Evolutionary conservation across 352 stramenopile species (phyloP).

Genomic region (Phytophthora pseudosyringae): DNA sequence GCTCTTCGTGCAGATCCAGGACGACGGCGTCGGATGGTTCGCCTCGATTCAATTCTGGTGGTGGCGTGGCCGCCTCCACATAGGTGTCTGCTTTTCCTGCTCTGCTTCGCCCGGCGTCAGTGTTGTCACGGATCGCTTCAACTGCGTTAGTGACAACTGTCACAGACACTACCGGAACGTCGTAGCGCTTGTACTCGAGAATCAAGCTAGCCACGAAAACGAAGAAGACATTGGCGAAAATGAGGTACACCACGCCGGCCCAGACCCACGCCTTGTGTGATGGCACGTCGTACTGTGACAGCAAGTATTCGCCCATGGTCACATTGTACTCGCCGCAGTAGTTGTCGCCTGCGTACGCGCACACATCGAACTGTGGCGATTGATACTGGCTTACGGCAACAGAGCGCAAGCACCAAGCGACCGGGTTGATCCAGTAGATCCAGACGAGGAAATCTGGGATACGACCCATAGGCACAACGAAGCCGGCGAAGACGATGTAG

Average conservation of each 20-base stretch:
- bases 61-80: too few species aligned
- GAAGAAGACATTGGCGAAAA: too few species aligned
- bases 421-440: constrained; percentile 66
- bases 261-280: constrained; percentile 40
- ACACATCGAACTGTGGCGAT: constrained; percentile 32
- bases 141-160: too few species aligned
- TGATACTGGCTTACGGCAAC: constrained; percentile 49
- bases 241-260: constrained; percentile 29
- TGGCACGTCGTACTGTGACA: constrained; percentile 36
- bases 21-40: constrained; percentile 12
- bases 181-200: constrained; percentile 39
- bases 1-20: constrained; percentile 15
- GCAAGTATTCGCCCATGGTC: constrained; percentile 40
- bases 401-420: constrained; percentile 48
- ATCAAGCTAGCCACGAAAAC: constrained; percentile 23
- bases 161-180: constrained; percentile 25
- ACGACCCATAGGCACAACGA: constrained; percentile 31
- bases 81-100: too few species aligned
- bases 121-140: too few species aligned
- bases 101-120: too few species aligned
- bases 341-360: constrained; percentile 30
- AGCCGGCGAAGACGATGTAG: constrained; percentile 34
- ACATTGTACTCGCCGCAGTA: constrained; percentile 36
- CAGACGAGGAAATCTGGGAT: constrained; percentile 50
- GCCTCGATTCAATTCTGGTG: constrained; percentile 7